Conservation (phyloP, 192 early-diverging fungal genomes). For the Coemansia sp. region DNA sequence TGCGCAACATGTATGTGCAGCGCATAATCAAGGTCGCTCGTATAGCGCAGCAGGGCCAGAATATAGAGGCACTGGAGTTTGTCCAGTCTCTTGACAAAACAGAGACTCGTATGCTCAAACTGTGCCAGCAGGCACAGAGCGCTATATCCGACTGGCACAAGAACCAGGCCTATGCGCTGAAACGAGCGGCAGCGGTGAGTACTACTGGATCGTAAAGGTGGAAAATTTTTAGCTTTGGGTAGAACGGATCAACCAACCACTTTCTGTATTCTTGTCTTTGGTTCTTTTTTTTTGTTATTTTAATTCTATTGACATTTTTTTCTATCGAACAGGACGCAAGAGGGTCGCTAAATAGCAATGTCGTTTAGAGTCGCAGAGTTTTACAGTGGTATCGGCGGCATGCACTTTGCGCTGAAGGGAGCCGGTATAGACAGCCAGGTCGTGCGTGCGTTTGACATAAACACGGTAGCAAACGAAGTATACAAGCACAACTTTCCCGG, state of each 20-base stretch:
- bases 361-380: conserved; percentile 54
- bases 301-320: background rate
- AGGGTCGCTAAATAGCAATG: conserved; percentile 5
- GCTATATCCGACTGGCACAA: conserved; percentile 46
- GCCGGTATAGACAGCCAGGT: conserved; percentile 63
- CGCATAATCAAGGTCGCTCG: conserved; percentile 45
- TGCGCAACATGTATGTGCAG: conserved; percentile 55
- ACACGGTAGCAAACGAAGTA: conserved; percentile 83
- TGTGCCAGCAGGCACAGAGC: conserved; percentile 45
- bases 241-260: no score
- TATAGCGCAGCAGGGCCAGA: conserved; percentile 51
- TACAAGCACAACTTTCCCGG: conserved; percentile 68
- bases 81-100: conserved; percentile 50
- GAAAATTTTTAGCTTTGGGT: conserved; percentile 4
- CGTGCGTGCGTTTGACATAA: conserved; percentile 94
- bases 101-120: conserved; percentile 36
- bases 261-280: background rate
- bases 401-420: conserved; percentile 77
- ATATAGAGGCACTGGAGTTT: conserved; percentile 49
- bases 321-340: background rate
- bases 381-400: conserved; percentile 60
- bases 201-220: background rate
- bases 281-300: background rate
- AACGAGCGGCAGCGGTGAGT: conserved; percentile 27
- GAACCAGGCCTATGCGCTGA: conserved; percentile 37